Conservation (phyloP, 257 asterid genomes). For the Gardenia jasminoides region DNA sequence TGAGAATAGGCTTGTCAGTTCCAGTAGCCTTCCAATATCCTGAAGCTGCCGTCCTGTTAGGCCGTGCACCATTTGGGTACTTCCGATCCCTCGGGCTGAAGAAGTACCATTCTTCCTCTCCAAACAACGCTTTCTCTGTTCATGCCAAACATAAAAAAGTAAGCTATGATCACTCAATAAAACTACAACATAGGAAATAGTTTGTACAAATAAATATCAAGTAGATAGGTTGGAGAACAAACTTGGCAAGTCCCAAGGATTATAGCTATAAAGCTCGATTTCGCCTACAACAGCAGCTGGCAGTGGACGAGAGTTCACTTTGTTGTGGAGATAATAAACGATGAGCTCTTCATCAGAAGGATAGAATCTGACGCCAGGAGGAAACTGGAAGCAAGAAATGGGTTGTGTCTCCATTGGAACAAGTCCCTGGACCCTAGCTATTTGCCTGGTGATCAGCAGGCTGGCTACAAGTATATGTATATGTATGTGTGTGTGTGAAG, state of each 20-base stretch:
- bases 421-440: neutral
- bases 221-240: constrained; percentile 16
- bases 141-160: neutral
- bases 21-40: constrained; percentile 80
- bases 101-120: constrained; percentile 64
- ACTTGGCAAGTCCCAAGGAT: constrained; percentile 79
- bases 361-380: constrained; percentile 65
- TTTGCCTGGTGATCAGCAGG: neutral
- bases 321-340: constrained; percentile 46
- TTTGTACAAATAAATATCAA: too few species aligned
- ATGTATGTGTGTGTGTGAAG: neutral
- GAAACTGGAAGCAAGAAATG: constrained; percentile 31
- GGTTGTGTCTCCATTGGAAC: constrained; percentile 15
- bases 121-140: constrained; percentile 47
- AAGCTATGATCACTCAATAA: neutral
- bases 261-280: constrained; percentile 48
- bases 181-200: too few species aligned
- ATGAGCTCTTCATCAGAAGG: constrained; percentile 69
- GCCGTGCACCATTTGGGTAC: constrained; percentile 66
- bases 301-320: constrained; percentile 45
- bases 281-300: constrained; percentile 52
- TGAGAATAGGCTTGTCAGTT: constrained; percentile 45
- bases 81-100: constrained; percentile 67
- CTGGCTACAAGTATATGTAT: neutral
- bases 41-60: constrained; percentile 49